These are phyloP conservation scores for Mercurialis annua DNA, from an alignment of 345 rosid species.

Conservation along the genomic window DNA sequence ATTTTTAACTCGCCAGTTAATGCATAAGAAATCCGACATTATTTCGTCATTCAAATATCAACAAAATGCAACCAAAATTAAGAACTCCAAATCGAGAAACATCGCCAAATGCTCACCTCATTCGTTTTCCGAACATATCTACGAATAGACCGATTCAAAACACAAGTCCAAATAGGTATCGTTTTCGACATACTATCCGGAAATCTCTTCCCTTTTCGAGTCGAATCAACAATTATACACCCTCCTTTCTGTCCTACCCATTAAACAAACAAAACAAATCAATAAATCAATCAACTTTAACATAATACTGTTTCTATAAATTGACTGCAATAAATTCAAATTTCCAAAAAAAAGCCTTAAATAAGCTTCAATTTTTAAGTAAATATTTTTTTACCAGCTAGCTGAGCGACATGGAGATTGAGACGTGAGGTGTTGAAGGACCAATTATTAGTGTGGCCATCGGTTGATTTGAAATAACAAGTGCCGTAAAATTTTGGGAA, in stretches of 20 bases:
- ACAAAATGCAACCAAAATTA: no score
- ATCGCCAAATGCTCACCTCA: slow-evolving; percentile 41
- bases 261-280: slow-evolving; percentile 16
- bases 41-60: no score
- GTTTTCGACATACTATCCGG: slow-evolving; percentile 98
- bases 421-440: slow-evolving; percentile 84
- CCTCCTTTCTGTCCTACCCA: slow-evolving; percentile 88
- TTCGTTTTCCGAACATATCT: slow-evolving; percentile 27
- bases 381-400: slow-evolving; percentile 47
- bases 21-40: not conserved
- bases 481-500: slow-evolving; percentile 53
- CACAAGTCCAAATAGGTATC: slow-evolving; percentile 88
- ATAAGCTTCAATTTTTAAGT: not conserved
- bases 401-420: slow-evolving; percentile 75
- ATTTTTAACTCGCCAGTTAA: not conserved
- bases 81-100: not conserved
- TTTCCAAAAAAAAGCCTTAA: not conserved
- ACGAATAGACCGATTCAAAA: slow-evolving; percentile 62
- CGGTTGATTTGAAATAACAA: slow-evolving; percentile 98
- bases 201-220: slow-evolving; percentile 86
- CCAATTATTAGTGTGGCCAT: slow-evolving; percentile 84
- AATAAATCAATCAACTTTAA: not conserved
- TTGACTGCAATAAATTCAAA: not conserved
- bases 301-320: not conserved
- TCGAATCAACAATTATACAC: slow-evolving; percentile 79